Evolutionary conservation across 2,329 filamentous ascomycete species (phyloP), one percentile per base, ranked within the genome.

Genomic region (Sporothrix humicola): DNA sequence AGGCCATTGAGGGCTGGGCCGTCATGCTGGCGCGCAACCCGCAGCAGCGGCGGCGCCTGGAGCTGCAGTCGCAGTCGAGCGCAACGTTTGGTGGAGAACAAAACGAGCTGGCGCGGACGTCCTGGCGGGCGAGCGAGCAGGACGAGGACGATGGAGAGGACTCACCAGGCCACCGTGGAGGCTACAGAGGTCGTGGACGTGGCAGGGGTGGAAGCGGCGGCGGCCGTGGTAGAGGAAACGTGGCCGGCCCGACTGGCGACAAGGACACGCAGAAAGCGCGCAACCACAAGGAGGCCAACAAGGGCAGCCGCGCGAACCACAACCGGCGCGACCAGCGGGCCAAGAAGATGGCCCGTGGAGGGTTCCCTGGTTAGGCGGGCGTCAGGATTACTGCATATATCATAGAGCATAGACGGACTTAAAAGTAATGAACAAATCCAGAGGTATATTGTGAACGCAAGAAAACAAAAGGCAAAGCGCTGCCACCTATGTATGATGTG

Each of bases 1-100:
- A 98, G 82, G 91, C 92, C 2, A 92, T 99, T 48, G 96, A 98
- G 82, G 96, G 96, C 5, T 99, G 95, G 95, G 93, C 89, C 0
- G 84, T 97, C 68, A 97, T 98, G 93, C 82, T 98, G 8, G 84
- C 85, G 13, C 88, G 95, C 46, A 92, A 95, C 77, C 87, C 92
- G 0, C 88, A 89, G 78, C 87, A 91, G 74, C 84, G 91, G 80
- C 88, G 89, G 73, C 86, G 88, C 73, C 82, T 98, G 59, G 93
- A 97, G 81, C 87, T 87, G 0, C 88, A 91, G 80, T 88, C 88
- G 73, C 88, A 91, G 80, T 88, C 88, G 73, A 86, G 88, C 98
- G 61, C 87, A 20, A 1, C 31, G 31, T 93, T 92, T 76, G 84
- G 85, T 13, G 92, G 92, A 1, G 82, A 87, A 72, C 94, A 97